Base-by-base conservation (phyloP, 441 rosid species). In the Lepidium campestre region DNA sequence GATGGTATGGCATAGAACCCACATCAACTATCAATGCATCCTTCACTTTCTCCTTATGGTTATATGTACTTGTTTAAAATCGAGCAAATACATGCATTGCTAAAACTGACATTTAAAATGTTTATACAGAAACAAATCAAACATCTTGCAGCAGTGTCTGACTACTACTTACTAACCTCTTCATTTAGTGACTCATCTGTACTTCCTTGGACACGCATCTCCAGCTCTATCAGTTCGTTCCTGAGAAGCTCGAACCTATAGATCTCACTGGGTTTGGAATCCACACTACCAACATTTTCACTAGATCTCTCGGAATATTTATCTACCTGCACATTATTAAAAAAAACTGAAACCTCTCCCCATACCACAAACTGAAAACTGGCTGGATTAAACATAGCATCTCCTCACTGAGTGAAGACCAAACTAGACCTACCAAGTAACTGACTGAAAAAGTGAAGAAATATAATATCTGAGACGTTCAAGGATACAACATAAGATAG, bases 141-240 rank as follows among this genome's bases (percentile, higher is more conserved):
- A 46, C 3, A 45, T 55, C 25, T 54, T 62, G 56, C 22, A 55
- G 62, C 36, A 56, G 54, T 18, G 3, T 48, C 48, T 68, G 48
- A 23, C 15, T 52, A n/a, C 18, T 27, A 44, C 45, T 48, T 19
- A 75, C 74, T 65, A 72, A 90, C 97, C 94, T 85, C 90, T 77
- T 77, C 89, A 68, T 71, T 79, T 67, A 77, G 85, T 22, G 89
- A 81, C 47, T 83, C 83, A 78, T 83, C 76, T 34, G 95, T 78
- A 82, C 87, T 87, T 78, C 78, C 85, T 75, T 84, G 92, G 63
- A 95, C 93, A 53, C 97, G 87, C 71, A 83, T 86, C 79, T 95
- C 98, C 56, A 95, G 93, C 79, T 95, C 95, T 67, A 91, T 86
- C 15, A 95, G 86, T 78, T 95, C 99, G 65, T 80, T 90, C 80